These are phyloP conservation scores for Amaranthus cruentus DNA, from an alignment of 148 eudicot genomes.

Conservation along the genomic window DNA sequence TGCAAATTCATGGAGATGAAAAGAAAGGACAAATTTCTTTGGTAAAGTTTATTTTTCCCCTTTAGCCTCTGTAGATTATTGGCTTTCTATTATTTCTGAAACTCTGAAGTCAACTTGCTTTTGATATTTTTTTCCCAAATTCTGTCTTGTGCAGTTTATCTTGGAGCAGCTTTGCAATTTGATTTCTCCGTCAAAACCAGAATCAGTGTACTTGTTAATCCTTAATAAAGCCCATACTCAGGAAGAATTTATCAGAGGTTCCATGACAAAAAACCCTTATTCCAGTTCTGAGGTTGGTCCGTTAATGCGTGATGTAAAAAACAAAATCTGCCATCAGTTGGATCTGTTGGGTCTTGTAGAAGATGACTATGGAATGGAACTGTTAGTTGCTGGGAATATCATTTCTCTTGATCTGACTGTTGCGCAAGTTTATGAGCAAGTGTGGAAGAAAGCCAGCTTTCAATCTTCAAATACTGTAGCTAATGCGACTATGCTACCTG, in stretches of 20 bases:
- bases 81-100: background rate
- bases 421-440: slow-evolving; percentile 90
- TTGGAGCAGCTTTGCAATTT: slow-evolving; percentile 98
- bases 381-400: slow-evolving; percentile 93
- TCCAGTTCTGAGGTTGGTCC: slow-evolving; percentile 97
- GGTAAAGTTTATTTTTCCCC: slow-evolving; percentile 39
- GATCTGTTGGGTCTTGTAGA: slow-evolving; percentile 89
- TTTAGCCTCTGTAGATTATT: background rate
- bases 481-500: slow-evolving; percentile 45
- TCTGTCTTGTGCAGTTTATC: slow-evolving; percentile 64
- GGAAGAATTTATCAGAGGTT: slow-evolving; percentile 98
- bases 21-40: slow-evolving; percentile 78
- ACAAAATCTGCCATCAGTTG: slow-evolving; percentile 92
- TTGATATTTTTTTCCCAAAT: background rate
- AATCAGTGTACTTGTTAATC: slow-evolving; percentile 79
- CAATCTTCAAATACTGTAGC: slow-evolving; percentile 56
- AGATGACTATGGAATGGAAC: slow-evolving; percentile 98
- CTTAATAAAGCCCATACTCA: slow-evolving; percentile 98
- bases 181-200: slow-evolving; percentile 93
- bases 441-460: slow-evolving; percentile 87
- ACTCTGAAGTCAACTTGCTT: background rate
- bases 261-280: slow-evolving; percentile 99
- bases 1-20: slow-evolving; percentile 84
- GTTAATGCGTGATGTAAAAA: slow-evolving; percentile 98
- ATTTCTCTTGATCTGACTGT: slow-evolving; percentile 91